These are phyloP conservation scores for Pythium periplocum DNA, from an alignment of 352 stramenopile genomes.

Conservation along the genomic window DNA sequence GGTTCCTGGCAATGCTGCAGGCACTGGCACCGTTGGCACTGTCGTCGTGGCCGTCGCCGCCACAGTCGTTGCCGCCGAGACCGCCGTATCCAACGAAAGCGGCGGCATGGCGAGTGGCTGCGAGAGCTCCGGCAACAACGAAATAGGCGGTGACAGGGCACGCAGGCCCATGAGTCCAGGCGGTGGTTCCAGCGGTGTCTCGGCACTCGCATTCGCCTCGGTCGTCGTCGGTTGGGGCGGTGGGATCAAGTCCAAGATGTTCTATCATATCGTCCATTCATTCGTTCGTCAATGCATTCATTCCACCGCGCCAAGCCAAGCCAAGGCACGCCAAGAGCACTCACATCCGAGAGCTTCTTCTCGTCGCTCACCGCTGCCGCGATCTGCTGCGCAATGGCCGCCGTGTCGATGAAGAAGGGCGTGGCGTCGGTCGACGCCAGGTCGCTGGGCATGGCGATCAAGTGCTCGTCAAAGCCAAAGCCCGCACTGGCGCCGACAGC, in stretches of 20 bases:
- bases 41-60: slow-evolving; percentile 6
- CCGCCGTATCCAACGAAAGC: not conserved
- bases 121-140: slow-evolving; percentile 33
- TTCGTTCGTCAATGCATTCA: too few species aligned
- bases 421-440: slow-evolving; percentile 18
- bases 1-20: slow-evolving; percentile 3
- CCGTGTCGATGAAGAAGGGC: slow-evolving; percentile 63
- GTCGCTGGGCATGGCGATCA: slow-evolving; percentile 28
- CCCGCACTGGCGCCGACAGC: slow-evolving; percentile 11
- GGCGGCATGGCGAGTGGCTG: not conserved
- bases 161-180: slow-evolving; percentile 60
- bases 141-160: slow-evolving; percentile 66
- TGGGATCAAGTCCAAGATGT: slow-evolving; percentile 77
- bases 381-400: slow-evolving; percentile 50
- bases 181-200: slow-evolving; percentile 48
- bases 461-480: slow-evolving; percentile 56
- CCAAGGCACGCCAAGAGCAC: not conserved
- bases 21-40: slow-evolving; percentile 4
- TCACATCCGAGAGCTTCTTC: slow-evolving; percentile 76
- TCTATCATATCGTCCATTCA: slow-evolving; percentile 21
- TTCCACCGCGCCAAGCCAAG: too few species aligned
- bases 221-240: slow-evolving; percentile 19
- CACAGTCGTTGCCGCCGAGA: slow-evolving; percentile 9
- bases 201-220: not conserved
- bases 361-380: slow-evolving; percentile 61